Conservation (phyloP, 2,329 filamentous ascomycete species). For the Sarocladium strictum region DNA sequence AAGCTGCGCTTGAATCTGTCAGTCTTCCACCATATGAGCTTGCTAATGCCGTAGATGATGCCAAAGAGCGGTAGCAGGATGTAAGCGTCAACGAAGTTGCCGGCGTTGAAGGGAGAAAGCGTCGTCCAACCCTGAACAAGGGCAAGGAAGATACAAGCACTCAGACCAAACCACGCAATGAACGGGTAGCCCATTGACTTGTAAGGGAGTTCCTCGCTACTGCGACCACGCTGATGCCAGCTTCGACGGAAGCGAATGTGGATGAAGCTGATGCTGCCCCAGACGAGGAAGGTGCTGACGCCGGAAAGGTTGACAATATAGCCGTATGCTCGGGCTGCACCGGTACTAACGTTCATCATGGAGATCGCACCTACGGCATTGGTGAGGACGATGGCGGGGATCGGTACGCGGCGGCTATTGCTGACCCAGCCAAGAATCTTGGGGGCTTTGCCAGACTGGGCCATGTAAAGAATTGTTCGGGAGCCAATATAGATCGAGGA, state of each 20-base stretch:
- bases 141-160: slow-evolving; percentile 52
- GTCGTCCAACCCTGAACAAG: slow-evolving; percentile 58
- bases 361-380: slow-evolving; percentile 66
- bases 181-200: slow-evolving; percentile 48
- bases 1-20: slow-evolving; percentile 43
- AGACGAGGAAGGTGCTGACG: slow-evolving; percentile 66
- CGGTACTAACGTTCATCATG: slow-evolving; percentile 69
- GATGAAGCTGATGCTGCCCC: slow-evolving; percentile 63
- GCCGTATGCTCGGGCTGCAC: slow-evolving; percentile 56
- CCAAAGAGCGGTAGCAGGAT: slow-evolving; percentile 55
- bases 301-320: slow-evolving; percentile 68
- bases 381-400: slow-evolving; percentile 58
- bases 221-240: slow-evolving; percentile 53
- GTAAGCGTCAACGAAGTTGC: slow-evolving; percentile 63
- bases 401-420: slow-evolving; percentile 50
- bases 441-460: slow-evolving; percentile 66
- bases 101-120: slow-evolving; percentile 50
- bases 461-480: slow-evolving; percentile 70
- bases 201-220: slow-evolving; percentile 48
- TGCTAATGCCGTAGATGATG: slow-evolving; percentile 50
- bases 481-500: slow-evolving; percentile 73
- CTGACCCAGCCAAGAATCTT: slow-evolving; percentile 63
- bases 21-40: slow-evolving; percentile 42
- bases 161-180: slow-evolving; percentile 53
- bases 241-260: slow-evolving; percentile 67